Evolutionary conservation across 768 basidiomycete genomes (phyloP), one percentile per base, ranked within the genome.

Genomic region (Pleurotus platypus): DNA sequence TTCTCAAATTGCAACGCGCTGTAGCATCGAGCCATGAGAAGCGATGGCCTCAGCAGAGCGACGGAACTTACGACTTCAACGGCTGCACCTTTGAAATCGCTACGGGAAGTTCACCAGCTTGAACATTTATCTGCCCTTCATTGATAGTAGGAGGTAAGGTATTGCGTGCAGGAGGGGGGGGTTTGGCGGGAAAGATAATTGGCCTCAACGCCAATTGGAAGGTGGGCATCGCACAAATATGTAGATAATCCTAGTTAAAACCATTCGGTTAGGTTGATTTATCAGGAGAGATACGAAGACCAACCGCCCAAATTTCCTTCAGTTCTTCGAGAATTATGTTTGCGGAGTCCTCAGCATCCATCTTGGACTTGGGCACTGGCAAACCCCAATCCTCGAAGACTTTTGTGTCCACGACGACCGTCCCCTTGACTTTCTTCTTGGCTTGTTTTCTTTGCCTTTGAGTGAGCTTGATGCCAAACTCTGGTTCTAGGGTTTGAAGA

Each of bases 1-100:
- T 75, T 82, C 22, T 85, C 80, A 57, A 85, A 85, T 64, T 85
- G 78, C 0, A 86, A 67, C 0, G 82, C 83, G 4, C 74, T 78
- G 24, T 26, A 26, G 24, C 18, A 18, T 37, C 27, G 24, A 3
- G 57, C 11, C 40, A 20, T 45, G 18, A 37, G 22, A 51, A 40
- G 6, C 18, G 16, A 46, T 47, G 26, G 1, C 8, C 24, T 47
- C 42, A 9, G 16, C 11, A 11, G 22, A 38, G 8, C 5, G 18
- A 51, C 7, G 30, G 46, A 22, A 67, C 74, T 40, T 18, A 75
- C 61, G 83, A 78, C 65, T 81, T 85, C 74, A 84, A 75, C 0
- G 84, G 81, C 51, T 81, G 84, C 0, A 83, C 76, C 50, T 70
- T 70, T 0, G 82, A 80, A 53, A 70, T 78, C 1, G 73, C 75